Base-by-base conservation (phyloP, 2,329 filamentous ascomycete species). In the Nigrospora osmanthi region DNA sequence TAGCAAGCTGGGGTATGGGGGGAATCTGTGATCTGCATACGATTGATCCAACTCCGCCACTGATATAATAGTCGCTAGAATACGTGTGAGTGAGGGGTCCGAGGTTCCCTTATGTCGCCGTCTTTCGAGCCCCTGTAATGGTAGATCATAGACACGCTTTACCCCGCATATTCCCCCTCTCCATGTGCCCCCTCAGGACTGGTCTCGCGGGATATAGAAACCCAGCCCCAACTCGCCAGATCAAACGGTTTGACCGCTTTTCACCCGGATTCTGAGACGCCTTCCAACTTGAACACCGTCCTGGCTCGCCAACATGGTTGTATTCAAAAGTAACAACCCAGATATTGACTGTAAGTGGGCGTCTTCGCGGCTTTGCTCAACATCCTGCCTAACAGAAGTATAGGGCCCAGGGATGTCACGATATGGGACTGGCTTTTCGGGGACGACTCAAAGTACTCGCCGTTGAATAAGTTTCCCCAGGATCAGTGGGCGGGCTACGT, bases 351-450 rank as follows among this genome's bases (percentile, higher is more conserved):
- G 53, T 53, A 49, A 44, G 52, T 52, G 15, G 15, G 23, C 9
- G 23, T 10, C 23, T 28, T 28, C 10, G 23, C 23, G 10, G 10
- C 23, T 28, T 10, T 28, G 23, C 23, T 28, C 23, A 7, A 7
- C 9, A 28, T 4, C 13, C 14, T 12, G n/a, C 31, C 42, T 49
- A 38, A 50, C 15, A n/a, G 4, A 28, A 13, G 41, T 17, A 13
- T 11, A 55, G 52, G 51, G 23, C 52, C 53, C 16, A 5, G 17
- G 13, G 37, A 56, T 43, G 42, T 56, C 11, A 56, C 55, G 4
- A 55, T 56, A 35, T 58, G 53, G 49, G 52, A 53, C 19, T 56
- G 53, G 54, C 46, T 57, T 5, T 55, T 56, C 33, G 54, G 52
- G 10, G 43, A 52, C 12, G 41, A 46, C 14, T 56, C 55, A 3